phyloP scores from a whole-genome alignment of 495 filamentous ascomycete genomes.

The Daldinia caldariorum region DNA sequence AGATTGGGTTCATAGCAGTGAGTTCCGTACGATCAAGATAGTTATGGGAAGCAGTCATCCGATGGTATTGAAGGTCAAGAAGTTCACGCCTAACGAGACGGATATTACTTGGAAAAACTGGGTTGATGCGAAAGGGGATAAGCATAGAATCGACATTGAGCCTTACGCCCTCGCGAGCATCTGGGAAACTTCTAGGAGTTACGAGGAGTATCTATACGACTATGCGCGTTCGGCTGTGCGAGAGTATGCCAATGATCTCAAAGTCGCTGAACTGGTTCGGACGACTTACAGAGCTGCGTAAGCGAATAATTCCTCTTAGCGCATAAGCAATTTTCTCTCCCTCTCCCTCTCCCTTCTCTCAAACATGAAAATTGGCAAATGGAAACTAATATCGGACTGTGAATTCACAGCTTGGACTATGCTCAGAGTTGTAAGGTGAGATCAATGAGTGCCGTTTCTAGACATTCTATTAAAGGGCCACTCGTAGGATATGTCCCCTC shows the following conservation, averaged over 20 bases:
- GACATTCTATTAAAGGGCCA: conserved; percentile 14
- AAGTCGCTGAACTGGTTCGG: conserved; percentile 30
- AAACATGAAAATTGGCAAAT: neutral
- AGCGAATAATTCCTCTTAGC: conserved; percentile 6
- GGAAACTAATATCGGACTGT: conserved; percentile 8
- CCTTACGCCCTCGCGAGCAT: conserved; percentile 53
- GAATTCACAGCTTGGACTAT: conserved; percentile 13
- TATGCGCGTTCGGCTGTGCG: conserved; percentile 40
- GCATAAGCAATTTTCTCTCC: neutral
- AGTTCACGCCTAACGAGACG: conserved; percentile 44
- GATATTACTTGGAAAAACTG: conserved; percentile 50
- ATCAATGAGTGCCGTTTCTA: no score
- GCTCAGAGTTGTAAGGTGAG: conserved; percentile 13
- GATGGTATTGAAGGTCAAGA: conserved; percentile 47
- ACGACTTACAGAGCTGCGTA: conserved; percentile 37
- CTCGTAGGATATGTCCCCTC: conserved; percentile 21
- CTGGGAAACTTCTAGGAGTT: conserved; percentile 45
- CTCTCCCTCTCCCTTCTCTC: neutral
- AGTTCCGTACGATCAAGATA: conserved; percentile 45
- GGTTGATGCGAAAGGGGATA: conserved; percentile 35
- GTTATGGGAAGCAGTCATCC: conserved; percentile 48
- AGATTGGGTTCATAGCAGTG: conserved; percentile 41
- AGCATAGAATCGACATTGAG: conserved; percentile 34
- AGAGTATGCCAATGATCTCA: conserved; percentile 20
- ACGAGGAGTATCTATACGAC: conserved; percentile 46